phyloP scores from a whole-genome alignment of 2,329 filamentous ascomycete genomes.

The Colletotrichum liriopes region DNA sequence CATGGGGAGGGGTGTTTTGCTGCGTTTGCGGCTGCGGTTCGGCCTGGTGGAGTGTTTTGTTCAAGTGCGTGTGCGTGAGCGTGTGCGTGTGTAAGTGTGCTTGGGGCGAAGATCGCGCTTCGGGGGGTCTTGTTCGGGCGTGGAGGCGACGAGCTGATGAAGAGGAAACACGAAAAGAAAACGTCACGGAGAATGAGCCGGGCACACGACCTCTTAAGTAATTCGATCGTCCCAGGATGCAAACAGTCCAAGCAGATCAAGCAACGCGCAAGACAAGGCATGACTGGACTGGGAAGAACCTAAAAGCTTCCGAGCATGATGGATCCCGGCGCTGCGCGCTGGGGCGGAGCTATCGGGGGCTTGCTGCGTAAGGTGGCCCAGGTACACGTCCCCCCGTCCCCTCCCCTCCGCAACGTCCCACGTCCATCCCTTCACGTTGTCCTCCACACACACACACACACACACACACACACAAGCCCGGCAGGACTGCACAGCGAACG shows the following conservation, averaged over 20 bases:
- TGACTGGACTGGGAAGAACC: slow-evolving; percentile 3
- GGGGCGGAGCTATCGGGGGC: slow-evolving; percentile 29
- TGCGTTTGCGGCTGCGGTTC: neutral
- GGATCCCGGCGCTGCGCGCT: slow-evolving; percentile 31
- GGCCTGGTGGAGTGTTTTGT: slow-evolving; percentile 8
- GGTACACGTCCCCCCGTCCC: neutral
- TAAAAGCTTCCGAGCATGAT: slow-evolving; percentile 20
- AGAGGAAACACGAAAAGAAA: neutral
- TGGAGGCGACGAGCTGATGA: neutral
- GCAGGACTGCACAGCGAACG: neutral
- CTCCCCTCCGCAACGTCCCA: neutral
- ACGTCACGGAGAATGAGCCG: neutral
- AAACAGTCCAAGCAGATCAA: slow-evolving; percentile 8
- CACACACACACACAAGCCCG: neutral
- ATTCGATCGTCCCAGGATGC: slow-evolving; percentile 1
- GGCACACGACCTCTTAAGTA: slow-evolving; percentile 22
- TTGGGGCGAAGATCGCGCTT: neutral
- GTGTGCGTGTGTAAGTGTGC: no score
- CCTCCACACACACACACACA: slow-evolving; percentile 1
- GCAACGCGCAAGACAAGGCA: slow-evolving; percentile 10
- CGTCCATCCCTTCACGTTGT: slow-evolving; percentile 3
- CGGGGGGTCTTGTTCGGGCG: neutral
- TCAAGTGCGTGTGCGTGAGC: neutral
- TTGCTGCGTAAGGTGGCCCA: neutral
- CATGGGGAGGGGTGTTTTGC: slow-evolving; percentile 32